Conservation (phyloP, 257 asterid genomes). For the Fraxinus pennsylvanica region DNA sequence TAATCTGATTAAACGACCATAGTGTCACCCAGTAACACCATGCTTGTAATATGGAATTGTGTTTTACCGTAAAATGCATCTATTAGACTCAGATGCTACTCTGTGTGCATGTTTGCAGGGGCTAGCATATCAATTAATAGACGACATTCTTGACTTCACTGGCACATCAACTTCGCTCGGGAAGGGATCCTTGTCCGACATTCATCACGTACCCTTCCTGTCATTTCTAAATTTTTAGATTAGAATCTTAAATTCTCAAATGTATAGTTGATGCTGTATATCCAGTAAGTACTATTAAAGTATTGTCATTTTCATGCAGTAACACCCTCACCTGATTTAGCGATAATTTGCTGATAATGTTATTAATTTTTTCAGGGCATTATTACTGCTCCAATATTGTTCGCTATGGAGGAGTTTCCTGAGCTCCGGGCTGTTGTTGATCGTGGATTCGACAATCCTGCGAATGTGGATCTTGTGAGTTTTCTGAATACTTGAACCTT, state of each 20-base stretch:
- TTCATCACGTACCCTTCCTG: slow-evolving; percentile 69
- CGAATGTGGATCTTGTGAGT: slow-evolving; percentile 78
- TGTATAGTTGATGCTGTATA: background rate
- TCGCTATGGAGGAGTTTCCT: slow-evolving; percentile 92
- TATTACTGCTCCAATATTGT: slow-evolving; percentile 88
- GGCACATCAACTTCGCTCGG: slow-evolving; percentile 91
- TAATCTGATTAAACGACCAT: background rate
- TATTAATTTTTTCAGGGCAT: slow-evolving; percentile 55
- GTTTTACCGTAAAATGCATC: background rate
- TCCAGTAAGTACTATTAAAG: background rate
- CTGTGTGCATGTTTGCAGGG: slow-evolving; percentile 56
- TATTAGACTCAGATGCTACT: slow-evolving; percentile 5
- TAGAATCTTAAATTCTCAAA: background rate
- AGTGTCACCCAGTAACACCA: background rate
- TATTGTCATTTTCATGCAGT: background rate
- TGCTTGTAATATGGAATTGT: background rate
- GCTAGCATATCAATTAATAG: slow-evolving; percentile 87
- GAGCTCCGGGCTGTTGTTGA: slow-evolving; percentile 65
- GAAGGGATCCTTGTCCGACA: slow-evolving; percentile 90
- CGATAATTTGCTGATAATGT: slow-evolving; percentile 7
- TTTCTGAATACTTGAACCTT: slow-evolving; percentile 7
- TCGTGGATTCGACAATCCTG: slow-evolving; percentile 72
- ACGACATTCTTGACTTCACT: slow-evolving; percentile 91
- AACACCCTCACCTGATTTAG: background rate
- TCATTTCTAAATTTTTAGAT: slow-evolving; percentile 7